Evolutionary conservation across 495 filamentous ascomycete genomes (phyloP).

Genomic region (Aspergillus nanangensis): DNA sequence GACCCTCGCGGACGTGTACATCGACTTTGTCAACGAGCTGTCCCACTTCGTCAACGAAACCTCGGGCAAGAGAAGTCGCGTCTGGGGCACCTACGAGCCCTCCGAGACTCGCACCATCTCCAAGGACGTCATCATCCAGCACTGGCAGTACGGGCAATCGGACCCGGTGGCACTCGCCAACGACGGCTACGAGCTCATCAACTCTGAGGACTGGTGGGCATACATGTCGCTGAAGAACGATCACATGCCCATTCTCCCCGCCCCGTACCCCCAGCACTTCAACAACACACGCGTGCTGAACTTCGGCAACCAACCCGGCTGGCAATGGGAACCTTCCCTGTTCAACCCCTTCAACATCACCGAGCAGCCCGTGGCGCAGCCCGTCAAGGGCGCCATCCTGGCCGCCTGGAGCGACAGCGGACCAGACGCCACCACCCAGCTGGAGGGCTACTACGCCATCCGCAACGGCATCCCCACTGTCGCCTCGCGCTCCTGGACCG

Average conservation of each 20-base stretch:
- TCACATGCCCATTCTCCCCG: conserved; percentile 49
- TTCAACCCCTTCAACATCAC: conserved; percentile 44
- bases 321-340: conserved; percentile 48
- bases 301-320: conserved; percentile 34
- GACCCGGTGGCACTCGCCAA: conserved; percentile 41
- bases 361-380: conserved; percentile 21
- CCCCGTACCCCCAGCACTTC: conserved; percentile 50
- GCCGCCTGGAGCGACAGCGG: conserved; percentile 57
- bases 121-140: conserved; percentile 45
- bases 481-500: conserved; percentile 42
- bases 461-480: conserved; percentile 47
- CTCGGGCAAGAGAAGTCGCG: conserved; percentile 42
- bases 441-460: conserved; percentile 51
- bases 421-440: conserved; percentile 50
- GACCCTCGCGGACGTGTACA: conserved; percentile 46
- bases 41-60: conserved; percentile 36
- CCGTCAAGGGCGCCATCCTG: conserved; percentile 45
- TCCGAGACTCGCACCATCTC: conserved; percentile 32
- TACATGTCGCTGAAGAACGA: conserved; percentile 54
- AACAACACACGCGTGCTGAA: conserved; percentile 44
- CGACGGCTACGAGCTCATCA: conserved; percentile 42
- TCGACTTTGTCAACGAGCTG: conserved; percentile 51
- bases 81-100: conserved; percentile 53
- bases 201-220: conserved; percentile 55
- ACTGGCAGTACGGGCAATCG: conserved; percentile 56